Conservation (phyloP, 139 green algal species). For the Choricystis sp. region DNA sequence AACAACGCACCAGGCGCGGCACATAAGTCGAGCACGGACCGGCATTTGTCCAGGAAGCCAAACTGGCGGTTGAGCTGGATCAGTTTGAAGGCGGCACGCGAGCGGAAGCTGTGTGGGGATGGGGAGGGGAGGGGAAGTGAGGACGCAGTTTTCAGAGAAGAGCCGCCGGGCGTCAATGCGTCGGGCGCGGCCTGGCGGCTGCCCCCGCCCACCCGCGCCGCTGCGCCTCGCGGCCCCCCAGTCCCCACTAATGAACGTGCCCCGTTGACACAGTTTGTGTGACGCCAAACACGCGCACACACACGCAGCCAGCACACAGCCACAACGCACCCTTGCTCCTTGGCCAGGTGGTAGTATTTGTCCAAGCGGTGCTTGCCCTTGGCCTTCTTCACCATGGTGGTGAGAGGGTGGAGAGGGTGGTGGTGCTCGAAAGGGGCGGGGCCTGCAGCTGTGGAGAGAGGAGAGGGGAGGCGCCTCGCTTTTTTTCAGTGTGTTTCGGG, state of each 20-base stretch:
- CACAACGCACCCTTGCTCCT: slow-evolving; percentile 78
- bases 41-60: slow-evolving; percentile 68
- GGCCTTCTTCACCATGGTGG: slow-evolving; percentile 25
- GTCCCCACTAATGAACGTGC: no score
- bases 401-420: not conserved
- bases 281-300: no score
- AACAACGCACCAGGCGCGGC: slow-evolving; percentile 72
- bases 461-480: no score
- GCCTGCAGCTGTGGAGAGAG: no score
- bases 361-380: slow-evolving; percentile 85
- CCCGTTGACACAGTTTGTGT: no score
- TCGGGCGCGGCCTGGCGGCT: no score
- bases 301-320: no score
- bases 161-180: no score
- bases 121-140: not conserved
- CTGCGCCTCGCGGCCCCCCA: slow-evolving; percentile 18
- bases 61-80: slow-evolving; percentile 97
- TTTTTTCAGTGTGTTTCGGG: no score
- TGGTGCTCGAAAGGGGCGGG: no score
- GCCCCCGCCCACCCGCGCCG: no score
- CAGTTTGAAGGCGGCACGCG: slow-evolving; percentile 97
- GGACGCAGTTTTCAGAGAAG: not conserved
- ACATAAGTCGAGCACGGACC: slow-evolving; percentile 82
- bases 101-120: slow-evolving; percentile 61
- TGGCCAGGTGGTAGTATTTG: slow-evolving; percentile 97